These are phyloP conservation scores for Salix arbutifolia DNA, from an alignment of 345 rosid species.

Conservation along the genomic window DNA sequence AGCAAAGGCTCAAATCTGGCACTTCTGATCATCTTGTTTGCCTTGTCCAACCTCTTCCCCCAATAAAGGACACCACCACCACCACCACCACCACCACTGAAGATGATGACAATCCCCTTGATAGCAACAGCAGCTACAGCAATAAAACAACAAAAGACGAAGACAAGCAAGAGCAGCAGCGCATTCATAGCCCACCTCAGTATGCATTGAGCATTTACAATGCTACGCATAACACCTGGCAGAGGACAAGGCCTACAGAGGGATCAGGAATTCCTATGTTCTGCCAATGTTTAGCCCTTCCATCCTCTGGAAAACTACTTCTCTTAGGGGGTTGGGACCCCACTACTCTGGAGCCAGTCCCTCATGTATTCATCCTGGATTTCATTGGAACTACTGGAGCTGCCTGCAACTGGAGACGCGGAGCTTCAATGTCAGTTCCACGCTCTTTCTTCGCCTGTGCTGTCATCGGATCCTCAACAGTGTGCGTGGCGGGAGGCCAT, in stretches of 20 bases:
- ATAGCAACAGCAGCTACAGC: not conserved
- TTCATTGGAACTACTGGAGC: constrained; percentile 24
- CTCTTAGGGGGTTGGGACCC: constrained; percentile 66
- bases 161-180: constrained; percentile 8
- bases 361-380: constrained; percentile 39
- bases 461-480: constrained; percentile 20
- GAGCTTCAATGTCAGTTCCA: constrained; percentile 40
- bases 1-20: constrained; percentile 29
- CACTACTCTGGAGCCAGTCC: constrained; percentile 36
- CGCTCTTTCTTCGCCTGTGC: constrained; percentile 54
- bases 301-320: constrained; percentile 28
- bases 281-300: constrained; percentile 47
- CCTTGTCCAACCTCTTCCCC: constrained; percentile 41
- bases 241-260: constrained; percentile 24
- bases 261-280: constrained; percentile 37
- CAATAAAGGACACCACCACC: not conserved
- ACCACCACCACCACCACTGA: not conserved
- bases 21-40: constrained; percentile 45
- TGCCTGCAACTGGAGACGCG: constrained; percentile 38
- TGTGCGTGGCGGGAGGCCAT: constrained; percentile 65
- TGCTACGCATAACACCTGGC: constrained; percentile 25
- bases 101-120: not conserved
- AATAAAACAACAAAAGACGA: constrained; percentile 5
- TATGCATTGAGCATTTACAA: constrained; percentile 44
- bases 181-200: constrained; percentile 26